Percentiles rank a stretch among this genome's conserved stretches.
These are phyloP conservation scores for Gossypium lobatum DNA, from an alignment of 441 rosid species.

Conservation along the genomic window DNA sequence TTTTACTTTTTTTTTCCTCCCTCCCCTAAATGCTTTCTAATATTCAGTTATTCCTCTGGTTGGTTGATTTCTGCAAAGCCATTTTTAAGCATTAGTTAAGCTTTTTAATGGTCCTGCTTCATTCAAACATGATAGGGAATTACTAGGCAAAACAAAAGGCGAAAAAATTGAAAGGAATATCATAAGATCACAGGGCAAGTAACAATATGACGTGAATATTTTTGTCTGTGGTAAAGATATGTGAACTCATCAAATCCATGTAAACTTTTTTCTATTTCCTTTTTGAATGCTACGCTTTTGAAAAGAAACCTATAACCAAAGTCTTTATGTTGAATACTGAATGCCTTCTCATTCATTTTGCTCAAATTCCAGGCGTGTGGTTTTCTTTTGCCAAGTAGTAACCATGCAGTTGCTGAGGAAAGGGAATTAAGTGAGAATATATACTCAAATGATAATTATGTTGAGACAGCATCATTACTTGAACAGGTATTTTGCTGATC, in stretches of 20 bases:
- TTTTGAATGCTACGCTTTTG: not conserved
- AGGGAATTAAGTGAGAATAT: slow-evolving; percentile 76
- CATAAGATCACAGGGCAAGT: not conserved
- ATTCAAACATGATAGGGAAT: not conserved
- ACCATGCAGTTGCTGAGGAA: slow-evolving; percentile 58
- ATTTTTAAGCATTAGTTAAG: not conserved
- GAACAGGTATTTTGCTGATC: slow-evolving; percentile 60
- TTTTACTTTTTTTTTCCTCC: not conserved
- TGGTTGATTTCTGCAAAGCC: not conserved
- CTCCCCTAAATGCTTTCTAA: not conserved
- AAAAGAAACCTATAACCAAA: not conserved
- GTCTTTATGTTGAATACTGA: not conserved
- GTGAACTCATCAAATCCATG: not conserved
- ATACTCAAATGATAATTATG: slow-evolving; percentile 41
- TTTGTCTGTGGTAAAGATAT: not conserved
- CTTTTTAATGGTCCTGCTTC: not conserved
- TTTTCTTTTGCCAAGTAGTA: slow-evolving; percentile 75
- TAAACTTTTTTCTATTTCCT: not conserved
- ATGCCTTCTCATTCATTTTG: not conserved
- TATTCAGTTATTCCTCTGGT: not conserved
- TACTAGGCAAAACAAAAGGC: not conserved
- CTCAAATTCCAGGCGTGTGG: slow-evolving; percentile 58
- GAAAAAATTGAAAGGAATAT: not conserved
- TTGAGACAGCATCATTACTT: slow-evolving; percentile 62
- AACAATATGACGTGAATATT: not conserved